Evolutionary conservation across 805 yeast genomes (phyloP).

Genomic region (Wickerhamomyces silvicola): DNA sequence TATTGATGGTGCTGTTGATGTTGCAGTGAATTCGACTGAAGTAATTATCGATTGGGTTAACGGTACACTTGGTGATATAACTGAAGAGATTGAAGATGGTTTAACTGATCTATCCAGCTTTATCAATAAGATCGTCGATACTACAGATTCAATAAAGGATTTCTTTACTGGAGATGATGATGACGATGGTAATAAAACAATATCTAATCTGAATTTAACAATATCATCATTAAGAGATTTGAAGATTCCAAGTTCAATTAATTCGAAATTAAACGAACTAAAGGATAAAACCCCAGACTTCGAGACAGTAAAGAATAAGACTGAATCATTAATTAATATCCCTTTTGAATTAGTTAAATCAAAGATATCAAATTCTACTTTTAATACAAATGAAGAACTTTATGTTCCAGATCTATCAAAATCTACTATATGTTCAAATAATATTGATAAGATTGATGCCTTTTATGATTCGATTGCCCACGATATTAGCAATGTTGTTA

Average conservation of each 20-base stretch:
- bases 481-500: conserved; percentile 29
- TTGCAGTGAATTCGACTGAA: conserved; percentile 70
- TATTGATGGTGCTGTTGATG: conserved; percentile 62
- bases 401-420: conserved; percentile 34
- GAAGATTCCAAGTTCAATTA: conserved; percentile 59
- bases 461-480: conserved; percentile 28
- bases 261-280: conserved; percentile 46
- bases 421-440: conserved; percentile 33
- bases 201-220: conserved; percentile 50
- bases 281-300: conserved; percentile 57
- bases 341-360: conserved; percentile 53
- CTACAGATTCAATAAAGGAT: conserved; percentile 45
- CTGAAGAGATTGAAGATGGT: conserved; percentile 60
- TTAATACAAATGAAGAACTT: conserved; percentile 17
- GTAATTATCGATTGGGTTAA: conserved; percentile 55
- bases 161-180: conserved; percentile 46
- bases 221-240: conserved; percentile 49
- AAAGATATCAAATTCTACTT: conserved; percentile 31
- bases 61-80: conserved; percentile 44
- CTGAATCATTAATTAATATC: conserved; percentile 42
- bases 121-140: conserved; percentile 48
- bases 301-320: conserved; percentile 52
- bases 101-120: conserved; percentile 51
- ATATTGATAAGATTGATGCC: conserved; percentile 31
- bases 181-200: conserved; percentile 23